Evolutionary conservation across 2,329 filamentous ascomycete species (phyloP).

Genomic region (Massarina eburnea): DNA sequence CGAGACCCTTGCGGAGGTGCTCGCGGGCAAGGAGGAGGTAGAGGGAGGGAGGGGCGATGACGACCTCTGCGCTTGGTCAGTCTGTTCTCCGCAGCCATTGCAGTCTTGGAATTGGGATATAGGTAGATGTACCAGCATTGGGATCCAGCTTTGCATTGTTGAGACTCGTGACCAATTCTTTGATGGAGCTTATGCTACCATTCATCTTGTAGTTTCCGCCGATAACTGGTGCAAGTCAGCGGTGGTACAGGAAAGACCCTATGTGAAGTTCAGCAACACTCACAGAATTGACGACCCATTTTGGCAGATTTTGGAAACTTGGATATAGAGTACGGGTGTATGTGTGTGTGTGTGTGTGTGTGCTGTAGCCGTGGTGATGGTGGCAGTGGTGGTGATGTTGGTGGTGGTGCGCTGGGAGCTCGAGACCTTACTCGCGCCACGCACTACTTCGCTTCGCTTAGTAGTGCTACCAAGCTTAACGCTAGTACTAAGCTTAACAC

Average conservation of each 20-base stretch:
- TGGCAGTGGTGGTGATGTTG: conserved; percentile 14
- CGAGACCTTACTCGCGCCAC: no score
- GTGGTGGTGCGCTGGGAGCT: conserved; percentile 25
- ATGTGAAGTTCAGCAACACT: no score
- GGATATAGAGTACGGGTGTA: conserved; percentile 4
- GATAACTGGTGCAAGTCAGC: no score
- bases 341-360: conserved; percentile 9
- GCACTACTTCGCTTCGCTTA: no score
- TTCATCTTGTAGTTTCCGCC: conserved; percentile 99
- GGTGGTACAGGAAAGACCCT: no score
- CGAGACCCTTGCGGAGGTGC: conserved; percentile 72
- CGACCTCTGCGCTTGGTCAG: conserved; percentile 68
- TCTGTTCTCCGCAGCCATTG: neutral
- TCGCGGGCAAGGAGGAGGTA: conserved; percentile 89
- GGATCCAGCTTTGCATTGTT: conserved; percentile 81
- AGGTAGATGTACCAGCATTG: conserved; percentile 63
- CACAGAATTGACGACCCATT: conserved; percentile 88
- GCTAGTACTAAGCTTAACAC: conserved; percentile 27
- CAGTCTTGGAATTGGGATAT: neutral
- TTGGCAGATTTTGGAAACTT: conserved; percentile 47
- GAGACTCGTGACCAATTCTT: conserved; percentile 84
- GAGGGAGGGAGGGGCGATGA: conserved; percentile 85
- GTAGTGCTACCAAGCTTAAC: no score
- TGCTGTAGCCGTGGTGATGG: conserved; percentile 5
- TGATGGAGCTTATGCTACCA: conserved; percentile 86